Percentiles rank a stretch among this genome's conserved stretches.
Evolutionary conservation across 306 rosid genomes (phyloP).

Genomic region (Elaeagnus macrophylla): DNA sequence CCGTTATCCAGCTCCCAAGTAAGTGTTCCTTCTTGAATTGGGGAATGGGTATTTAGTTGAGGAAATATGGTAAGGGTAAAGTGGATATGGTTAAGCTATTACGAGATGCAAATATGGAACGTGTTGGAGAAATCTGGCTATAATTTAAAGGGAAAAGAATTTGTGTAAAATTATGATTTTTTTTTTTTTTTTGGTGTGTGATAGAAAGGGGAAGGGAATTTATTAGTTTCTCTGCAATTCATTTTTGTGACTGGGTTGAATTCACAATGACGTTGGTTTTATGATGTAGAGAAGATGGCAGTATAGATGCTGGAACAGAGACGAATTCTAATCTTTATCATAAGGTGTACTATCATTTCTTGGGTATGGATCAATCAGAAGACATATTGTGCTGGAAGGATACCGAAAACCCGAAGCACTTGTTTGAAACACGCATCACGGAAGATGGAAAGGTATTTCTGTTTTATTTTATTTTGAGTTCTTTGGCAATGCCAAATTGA

Average conservation of each 20-base stretch:
- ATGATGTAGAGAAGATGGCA: conserved; percentile 49
- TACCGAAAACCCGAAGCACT: conserved; percentile 60
- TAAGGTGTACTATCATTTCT: conserved; percentile 68
- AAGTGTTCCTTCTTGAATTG: conserved; percentile 15
- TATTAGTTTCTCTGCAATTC: conserved; percentile 2
- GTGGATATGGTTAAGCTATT: background rate
- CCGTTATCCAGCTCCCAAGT: conserved; percentile 88
- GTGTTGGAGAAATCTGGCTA: background rate
- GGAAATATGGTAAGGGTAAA: background rate
- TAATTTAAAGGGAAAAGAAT: background rate
- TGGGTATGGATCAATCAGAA: conserved; percentile 74
- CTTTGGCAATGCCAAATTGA: background rate
- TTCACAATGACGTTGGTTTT: conserved; percentile 15
- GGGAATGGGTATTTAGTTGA: background rate
- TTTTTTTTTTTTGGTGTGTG: too few species aligned
- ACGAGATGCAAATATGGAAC: background rate
- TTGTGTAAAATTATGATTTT: too few species aligned
- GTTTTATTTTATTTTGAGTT: background rate
- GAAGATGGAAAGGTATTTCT: conserved; percentile 70
- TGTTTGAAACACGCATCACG: conserved; percentile 53
- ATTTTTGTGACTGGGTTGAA: conserved; percentile 14
- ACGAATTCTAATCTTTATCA: conserved; percentile 68
- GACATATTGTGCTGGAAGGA: conserved; percentile 90
- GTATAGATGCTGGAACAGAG: conserved; percentile 79
- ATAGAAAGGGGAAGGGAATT: too few species aligned